A percentile compares a stretch with the other conserved stretches of the same genome.
Conservation (phyloP, 1,139 yeast species). For the Pichia sp. region DNA sequence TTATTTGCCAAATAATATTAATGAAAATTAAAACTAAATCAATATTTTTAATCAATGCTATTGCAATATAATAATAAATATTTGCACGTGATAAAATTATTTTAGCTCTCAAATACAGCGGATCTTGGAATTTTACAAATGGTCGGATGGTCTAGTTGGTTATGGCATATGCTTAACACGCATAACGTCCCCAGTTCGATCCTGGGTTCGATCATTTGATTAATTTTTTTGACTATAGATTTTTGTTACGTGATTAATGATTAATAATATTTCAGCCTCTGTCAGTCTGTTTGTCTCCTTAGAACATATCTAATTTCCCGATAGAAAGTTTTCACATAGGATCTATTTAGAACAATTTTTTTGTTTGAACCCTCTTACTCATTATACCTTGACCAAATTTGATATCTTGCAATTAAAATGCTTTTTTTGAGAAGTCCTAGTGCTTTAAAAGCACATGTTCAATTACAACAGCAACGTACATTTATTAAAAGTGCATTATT, state of each 20-base stretch:
- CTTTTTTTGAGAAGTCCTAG: background rate
- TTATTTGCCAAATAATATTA: too few relatives aligned
- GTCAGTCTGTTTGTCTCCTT: too few relatives aligned
- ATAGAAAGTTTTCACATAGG: too few relatives aligned
- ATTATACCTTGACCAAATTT: background rate
- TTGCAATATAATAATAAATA: too few relatives aligned
- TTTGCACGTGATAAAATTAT: too few relatives aligned
- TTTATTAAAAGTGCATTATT: conserved; percentile 20
- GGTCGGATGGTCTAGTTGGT: conserved; percentile 91
- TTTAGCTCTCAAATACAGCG: background rate
- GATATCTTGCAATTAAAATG: background rate
- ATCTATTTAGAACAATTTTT: too few relatives aligned
- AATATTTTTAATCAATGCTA: too few relatives aligned
- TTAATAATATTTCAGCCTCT: too few relatives aligned
- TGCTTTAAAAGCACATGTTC: background rate
- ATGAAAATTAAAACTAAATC: too few relatives aligned
- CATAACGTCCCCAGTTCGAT: conserved; percentile 99
- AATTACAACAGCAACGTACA: conserved; percentile 6
- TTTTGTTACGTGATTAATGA: background rate
- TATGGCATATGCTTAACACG: conserved; percentile 99
- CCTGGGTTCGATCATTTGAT: conserved; percentile 88
- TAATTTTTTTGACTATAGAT: background rate
- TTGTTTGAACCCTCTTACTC: background rate
- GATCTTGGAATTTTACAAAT: conserved; percentile 11
- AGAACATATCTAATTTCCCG: too few relatives aligned